A percentile compares a stretch with the other conserved stretches of the same genome.
phyloP scores from a whole-genome alignment of 768 basidiomycete species.

The Kwoniella newhampshirensis region DNA sequence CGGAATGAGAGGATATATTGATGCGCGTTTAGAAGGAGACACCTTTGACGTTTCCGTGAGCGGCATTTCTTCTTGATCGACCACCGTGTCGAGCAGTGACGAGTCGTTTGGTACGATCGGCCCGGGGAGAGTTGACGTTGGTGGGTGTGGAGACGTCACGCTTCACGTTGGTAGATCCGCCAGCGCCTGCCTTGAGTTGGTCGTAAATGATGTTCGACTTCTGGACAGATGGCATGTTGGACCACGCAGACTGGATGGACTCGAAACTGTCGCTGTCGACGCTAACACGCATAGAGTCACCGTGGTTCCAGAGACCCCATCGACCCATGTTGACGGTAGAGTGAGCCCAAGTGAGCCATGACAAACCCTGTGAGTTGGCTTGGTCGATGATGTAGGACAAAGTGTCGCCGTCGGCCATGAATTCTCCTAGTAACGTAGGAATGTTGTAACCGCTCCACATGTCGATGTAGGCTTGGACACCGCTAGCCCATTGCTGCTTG shows the following conservation, averaged over 20 bases:
- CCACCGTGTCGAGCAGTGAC: conserved; percentile 19
- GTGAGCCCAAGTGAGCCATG: conserved; percentile 42
- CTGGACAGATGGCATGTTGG: conserved; percentile 30
- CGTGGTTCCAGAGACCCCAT: conserved; percentile 43
- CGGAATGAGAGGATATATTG: too few relatives aligned
- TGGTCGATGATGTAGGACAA: conserved; percentile 38
- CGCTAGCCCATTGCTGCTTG: conserved; percentile 24
- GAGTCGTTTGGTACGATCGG: conserved; percentile 10
- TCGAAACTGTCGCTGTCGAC: conserved; percentile 40
- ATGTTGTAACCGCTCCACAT: conserved; percentile 30
- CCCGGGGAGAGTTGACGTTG: not conserved
- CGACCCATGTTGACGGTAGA: conserved; percentile 36
- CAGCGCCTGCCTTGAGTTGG: conserved; percentile 24
- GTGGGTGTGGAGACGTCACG: conserved; percentile 2
- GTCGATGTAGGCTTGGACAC: conserved; percentile 24
- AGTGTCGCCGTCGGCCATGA: conserved; percentile 42
- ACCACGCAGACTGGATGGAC: conserved; percentile 31
- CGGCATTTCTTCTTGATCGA: conserved; percentile 18
- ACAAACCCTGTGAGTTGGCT: conserved; percentile 31
- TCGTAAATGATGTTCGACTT: conserved; percentile 25
- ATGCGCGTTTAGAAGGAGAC: conserved; percentile 19
- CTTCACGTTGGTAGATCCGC: conserved; percentile 19
- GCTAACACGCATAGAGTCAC: conserved; percentile 22
- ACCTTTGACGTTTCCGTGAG: conserved; percentile 19
- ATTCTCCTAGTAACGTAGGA: conserved; percentile 43